These are phyloP conservation scores for Syncephalastrum contaminatum DNA, from an alignment of 371 early-diverging fungal genomes.

Conservation along the genomic window DNA sequence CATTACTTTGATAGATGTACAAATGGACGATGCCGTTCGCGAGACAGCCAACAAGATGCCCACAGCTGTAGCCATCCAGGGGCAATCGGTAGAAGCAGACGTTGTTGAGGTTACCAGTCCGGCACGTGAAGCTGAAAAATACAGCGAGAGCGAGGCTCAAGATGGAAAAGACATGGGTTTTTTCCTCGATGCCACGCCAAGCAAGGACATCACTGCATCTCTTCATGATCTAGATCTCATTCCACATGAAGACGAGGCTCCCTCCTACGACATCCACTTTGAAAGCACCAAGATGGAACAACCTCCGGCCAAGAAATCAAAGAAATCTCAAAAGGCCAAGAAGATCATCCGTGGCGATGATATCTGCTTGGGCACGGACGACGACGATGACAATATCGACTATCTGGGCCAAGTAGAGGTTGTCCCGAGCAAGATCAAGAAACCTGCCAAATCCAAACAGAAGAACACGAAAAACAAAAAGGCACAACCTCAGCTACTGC, in stretches of 20 bases:
- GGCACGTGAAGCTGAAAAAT: no score
- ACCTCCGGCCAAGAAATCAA: neutral
- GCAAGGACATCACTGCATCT: neutral
- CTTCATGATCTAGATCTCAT: neutral
- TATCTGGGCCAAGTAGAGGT: neutral
- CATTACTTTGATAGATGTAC: no score
- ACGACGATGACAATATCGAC: constrained; percentile 10
- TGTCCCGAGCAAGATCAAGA: no score
- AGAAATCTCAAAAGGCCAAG: constrained; percentile 8
- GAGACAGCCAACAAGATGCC: no score
- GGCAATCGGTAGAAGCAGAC: no score
- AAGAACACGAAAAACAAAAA: constrained; percentile 4
- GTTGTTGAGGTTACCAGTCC: no score
- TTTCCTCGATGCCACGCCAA: neutral
- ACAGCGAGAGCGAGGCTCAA: no score
- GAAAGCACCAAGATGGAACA: constrained; percentile 2
- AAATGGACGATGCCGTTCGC: no score
- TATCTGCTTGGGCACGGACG: constrained; percentile 15
- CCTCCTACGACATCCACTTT: constrained; percentile 4
- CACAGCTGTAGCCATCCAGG: no score
- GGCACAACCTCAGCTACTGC: constrained; percentile 11
- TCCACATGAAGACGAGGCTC: constrained; percentile 1
- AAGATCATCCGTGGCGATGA: constrained; percentile 23
- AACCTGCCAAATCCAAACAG: neutral
- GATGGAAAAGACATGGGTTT: no score